Base-by-base conservation (phyloP, 2,329 filamentous ascomycete species). In the Tolypocladium ophioglossoides region DNA sequence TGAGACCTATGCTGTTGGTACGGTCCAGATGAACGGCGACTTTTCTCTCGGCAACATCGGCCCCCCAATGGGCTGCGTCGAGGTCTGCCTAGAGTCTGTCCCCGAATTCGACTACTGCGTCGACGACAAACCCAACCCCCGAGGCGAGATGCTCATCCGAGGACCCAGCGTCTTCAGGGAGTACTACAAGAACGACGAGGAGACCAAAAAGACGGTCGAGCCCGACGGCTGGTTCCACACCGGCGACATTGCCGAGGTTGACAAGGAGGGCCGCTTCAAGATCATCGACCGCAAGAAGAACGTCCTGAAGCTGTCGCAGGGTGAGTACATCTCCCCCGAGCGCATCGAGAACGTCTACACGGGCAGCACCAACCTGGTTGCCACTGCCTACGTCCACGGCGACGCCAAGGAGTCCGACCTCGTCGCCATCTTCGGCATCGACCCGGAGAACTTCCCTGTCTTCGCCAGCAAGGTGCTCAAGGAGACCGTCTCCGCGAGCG, bases 261-360 rank as follows among this genome's bases (percentile, higher is more conserved):
- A 99, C 70, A 84, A 84, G 61, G 72, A 88, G 66, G 94, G 94
- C 58, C 89, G 91, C 57, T 86, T 97, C 77, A 85, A 83, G 71
- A 95, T 99, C 71, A 86, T 99, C 64, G 94, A 99, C 72, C 91
- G 94, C 64, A 86, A 91, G 74, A 99, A 99, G 86, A 97, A 97
- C 72, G 89, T 99, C n/a, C 83, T 99, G 67, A 99, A 99, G 80
- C 83, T 99, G 54, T 86, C 92, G 0, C 94, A 99, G 72, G 94
- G 94, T 69, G 94, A 99, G 74, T 99, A 99, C 73, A 90, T 99
- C 64, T 96, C 91, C 1, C 94, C 94, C 16, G 94, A 99, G 74
- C 89, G 91, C 55, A 89, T 99, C 66, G 94, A 99, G 77, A 96
- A 96, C 69, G 87, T 96, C 38, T 95, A 91, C 70, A 78, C 95